These are phyloP conservation scores for Xylariales sp. DNA, from an alignment of 2,329 filamentous ascomycete species.

Conservation along the genomic window DNA sequence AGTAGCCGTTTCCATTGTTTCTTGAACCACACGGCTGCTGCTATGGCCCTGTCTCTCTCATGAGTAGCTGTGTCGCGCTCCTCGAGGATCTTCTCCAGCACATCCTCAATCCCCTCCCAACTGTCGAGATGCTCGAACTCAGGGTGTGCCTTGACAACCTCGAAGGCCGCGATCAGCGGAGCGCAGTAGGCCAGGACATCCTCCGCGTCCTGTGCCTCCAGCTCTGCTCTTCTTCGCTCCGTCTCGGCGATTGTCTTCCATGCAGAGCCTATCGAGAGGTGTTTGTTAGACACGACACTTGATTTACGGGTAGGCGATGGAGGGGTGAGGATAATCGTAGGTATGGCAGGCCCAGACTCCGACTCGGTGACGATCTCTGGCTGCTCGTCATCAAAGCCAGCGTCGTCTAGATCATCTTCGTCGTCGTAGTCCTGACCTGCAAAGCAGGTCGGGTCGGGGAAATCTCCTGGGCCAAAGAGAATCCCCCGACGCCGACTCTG, in stretches of 20 bases:
- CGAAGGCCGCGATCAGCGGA: constrained; percentile 1
- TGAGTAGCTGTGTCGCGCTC: background rate
- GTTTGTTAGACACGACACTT: background rate
- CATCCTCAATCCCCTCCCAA: constrained; percentile 1
- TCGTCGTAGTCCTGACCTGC: background rate
- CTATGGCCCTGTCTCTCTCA: background rate
- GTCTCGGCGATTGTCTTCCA: constrained; percentile 1
- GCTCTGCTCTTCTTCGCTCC: background rate
- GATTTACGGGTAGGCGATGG: background rate
- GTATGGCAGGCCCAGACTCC: no score
- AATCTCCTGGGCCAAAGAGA: background rate
- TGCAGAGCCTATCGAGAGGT: background rate
- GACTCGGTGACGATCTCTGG: background rate
- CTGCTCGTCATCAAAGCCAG: background rate
- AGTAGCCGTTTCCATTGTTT: background rate
- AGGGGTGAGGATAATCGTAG: background rate
- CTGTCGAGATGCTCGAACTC: constrained; percentile 1
- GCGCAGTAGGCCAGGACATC: background rate
- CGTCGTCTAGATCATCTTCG: background rate
- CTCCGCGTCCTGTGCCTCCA: background rate
- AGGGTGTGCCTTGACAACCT: background rate
- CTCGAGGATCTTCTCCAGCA: constrained; percentile 1
- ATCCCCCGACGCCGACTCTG: background rate
- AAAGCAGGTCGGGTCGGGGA: background rate
- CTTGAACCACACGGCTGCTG: background rate